A percentile compares a stretch with the other conserved stretches of the same genome.
These are phyloP conservation scores for Corylus heterophylla DNA, from an alignment of 306 rosid genomes.

Conservation along the genomic window DNA sequence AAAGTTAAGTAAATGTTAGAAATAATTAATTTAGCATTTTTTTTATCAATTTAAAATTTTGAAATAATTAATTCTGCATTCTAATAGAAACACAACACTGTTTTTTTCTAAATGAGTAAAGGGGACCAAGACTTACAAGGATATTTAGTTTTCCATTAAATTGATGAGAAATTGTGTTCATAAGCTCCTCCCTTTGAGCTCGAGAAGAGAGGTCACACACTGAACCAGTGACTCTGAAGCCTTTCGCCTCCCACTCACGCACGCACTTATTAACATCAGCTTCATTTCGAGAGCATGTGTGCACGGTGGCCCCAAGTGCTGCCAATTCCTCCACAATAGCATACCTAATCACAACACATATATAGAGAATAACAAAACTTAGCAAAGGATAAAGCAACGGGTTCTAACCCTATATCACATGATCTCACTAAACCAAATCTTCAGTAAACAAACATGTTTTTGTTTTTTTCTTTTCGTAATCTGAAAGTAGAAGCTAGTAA, in stretches of 20 bases:
- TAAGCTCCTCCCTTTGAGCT: slow-evolving; percentile 23
- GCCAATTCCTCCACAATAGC: slow-evolving; percentile 25
- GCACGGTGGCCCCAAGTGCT: neutral
- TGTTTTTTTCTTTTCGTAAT: too few relatives aligned
- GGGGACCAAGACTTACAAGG: slow-evolving; percentile 24
- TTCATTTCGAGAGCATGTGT: slow-evolving; percentile 28
- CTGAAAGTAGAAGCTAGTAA: too few relatives aligned
- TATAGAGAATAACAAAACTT: too few relatives aligned
- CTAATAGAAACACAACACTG: too few relatives aligned
- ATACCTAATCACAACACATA: slow-evolving; percentile 2
- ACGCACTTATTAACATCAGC: slow-evolving; percentile 26
- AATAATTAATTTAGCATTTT: neutral
- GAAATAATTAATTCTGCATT: too few relatives aligned
- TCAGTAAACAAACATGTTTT: too few relatives aligned
- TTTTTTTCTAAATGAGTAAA: neutral
- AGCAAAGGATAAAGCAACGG: neutral
- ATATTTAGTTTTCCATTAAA: slow-evolving; percentile 43
- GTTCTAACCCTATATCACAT: too few relatives aligned
- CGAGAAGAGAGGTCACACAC: slow-evolving; percentile 28
- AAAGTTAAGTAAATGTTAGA: neutral
- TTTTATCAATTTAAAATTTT: too few relatives aligned
- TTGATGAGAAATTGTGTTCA: slow-evolving; percentile 20
- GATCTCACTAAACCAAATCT: too few relatives aligned
- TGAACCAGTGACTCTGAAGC: slow-evolving; percentile 32
- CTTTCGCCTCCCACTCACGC: slow-evolving; percentile 28